phyloP scores from a whole-genome alignment of 1,139 yeast species.

The Lodderomyces metapsilosis region DNA sequence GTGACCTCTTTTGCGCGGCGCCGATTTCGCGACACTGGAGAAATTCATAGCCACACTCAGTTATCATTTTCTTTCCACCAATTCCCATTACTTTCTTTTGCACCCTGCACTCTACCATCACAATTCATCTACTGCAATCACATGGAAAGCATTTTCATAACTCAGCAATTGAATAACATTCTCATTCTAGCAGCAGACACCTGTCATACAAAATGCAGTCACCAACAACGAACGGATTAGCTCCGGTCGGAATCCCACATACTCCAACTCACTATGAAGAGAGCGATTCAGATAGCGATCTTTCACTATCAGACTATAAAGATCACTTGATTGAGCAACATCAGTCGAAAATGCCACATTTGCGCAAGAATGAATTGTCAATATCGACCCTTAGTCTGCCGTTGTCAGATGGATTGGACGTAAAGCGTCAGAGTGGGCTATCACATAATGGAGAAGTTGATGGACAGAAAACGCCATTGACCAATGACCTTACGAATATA shows the following conservation, averaged over 20 bases:
- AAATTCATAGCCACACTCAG: not conserved
- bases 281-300: conserved; percentile 4
- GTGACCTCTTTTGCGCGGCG: not conserved
- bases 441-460: not conserved
- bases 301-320: conserved; percentile 5
- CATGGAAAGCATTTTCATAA: too few relatives aligned
- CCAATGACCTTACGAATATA: too few relatives aligned
- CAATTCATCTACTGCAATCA: too few relatives aligned
- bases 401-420: not conserved
- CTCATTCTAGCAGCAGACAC: too few relatives aligned
- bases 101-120: too few relatives aligned
- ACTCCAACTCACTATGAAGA: not conserved
- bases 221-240: not conserved
- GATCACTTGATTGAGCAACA: conserved; percentile 6
- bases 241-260: not conserved
- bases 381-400: not conserved
- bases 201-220: not conserved
- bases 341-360: conserved; percentile 4
- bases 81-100: too few relatives aligned
- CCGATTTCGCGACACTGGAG: not conserved
- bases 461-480: not conserved
- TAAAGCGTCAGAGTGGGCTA: not conserved
- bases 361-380: not conserved
- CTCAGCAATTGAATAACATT: too few relatives aligned
- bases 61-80: too few relatives aligned